A percentile compares a stretch with the other conserved stretches of the same genome.
Conservation (phyloP, 257 asterid species). For the Lithospermum erythrorhizon region DNA sequence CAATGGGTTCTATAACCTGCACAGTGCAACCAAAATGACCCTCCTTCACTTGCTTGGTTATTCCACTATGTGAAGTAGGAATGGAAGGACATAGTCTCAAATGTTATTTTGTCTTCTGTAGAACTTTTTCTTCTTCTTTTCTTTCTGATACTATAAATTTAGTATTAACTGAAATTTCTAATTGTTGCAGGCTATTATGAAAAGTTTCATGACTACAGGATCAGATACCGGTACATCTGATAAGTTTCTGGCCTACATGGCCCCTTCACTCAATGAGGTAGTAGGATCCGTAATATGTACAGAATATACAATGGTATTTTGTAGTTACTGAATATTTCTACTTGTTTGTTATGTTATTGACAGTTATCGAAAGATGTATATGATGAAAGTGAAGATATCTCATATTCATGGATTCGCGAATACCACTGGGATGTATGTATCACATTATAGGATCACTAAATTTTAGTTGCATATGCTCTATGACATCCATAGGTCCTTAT, state of each 20-base stretch:
- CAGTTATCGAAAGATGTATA: conserved; percentile 86
- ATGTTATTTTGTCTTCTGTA: not conserved
- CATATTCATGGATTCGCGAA: conserved; percentile 86
- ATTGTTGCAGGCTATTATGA: conserved; percentile 78
- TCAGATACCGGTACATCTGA: conserved; percentile 49
- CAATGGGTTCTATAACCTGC: no score
- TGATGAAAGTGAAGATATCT: conserved; percentile 72
- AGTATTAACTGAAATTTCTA: not conserved
- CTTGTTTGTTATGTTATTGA: conserved; percentile 18
- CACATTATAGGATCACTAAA: conserved; percentile 5
- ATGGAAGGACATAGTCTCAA: no score
- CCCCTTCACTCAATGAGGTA: conserved; percentile 79
- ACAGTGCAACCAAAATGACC: no score
- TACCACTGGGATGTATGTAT: conserved; percentile 86
- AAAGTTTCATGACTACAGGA: conserved; percentile 57
- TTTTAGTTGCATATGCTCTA: conserved; percentile 8
- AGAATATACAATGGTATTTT: not conserved
- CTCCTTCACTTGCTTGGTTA: no score
- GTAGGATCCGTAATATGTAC: not conserved
- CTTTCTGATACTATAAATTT: not conserved
- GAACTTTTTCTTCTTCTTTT: no score
- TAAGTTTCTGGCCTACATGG: conserved; percentile 90
- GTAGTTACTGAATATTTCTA: not conserved
- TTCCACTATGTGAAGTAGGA: no score
- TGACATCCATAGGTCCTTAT: not conserved